These are phyloP conservation scores for Zizania palustris DNA, from an alignment of 202 grass and related monocot species.

Conservation along the genomic window DNA sequence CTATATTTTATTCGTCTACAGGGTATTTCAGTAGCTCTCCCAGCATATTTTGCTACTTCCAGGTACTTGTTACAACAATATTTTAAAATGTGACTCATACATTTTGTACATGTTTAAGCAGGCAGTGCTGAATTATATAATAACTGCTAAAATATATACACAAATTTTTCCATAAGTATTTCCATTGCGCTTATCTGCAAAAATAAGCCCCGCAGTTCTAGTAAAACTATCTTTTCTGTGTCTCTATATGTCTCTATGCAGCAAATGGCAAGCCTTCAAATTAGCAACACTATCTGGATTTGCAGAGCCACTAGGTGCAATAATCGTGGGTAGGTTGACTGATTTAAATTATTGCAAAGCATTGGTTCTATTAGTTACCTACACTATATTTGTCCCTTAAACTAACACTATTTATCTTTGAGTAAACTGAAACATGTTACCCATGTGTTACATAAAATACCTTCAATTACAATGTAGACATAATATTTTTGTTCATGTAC, in stretches of 20 bases:
- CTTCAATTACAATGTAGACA: neutral
- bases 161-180: constrained; percentile 20
- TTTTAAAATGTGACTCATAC: constrained; percentile 10
- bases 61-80: constrained; percentile 60
- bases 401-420: neutral
- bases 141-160: neutral
- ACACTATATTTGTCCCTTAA: neutral
- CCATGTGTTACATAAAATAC: neutral
- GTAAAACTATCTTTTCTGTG: constrained; percentile 37
- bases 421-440: neutral
- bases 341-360: constrained; percentile 10
- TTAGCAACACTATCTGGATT: constrained; percentile 74
- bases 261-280: constrained; percentile 92
- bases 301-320: constrained; percentile 69
- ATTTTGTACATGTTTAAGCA: constrained; percentile 4
- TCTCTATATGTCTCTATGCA: constrained; percentile 13
- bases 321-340: constrained; percentile 66
- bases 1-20: constrained; percentile 37
- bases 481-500: neutral
- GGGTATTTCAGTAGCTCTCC: constrained; percentile 92
- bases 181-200: neutral
- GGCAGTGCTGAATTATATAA: constrained; percentile 4
- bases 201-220: constrained; percentile 4
- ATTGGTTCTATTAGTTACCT: neutral
- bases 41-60: constrained; percentile 83